phyloP scores from a whole-genome alignment of 2,329 filamentous ascomycete genomes.

The Hypoxylon sp. region DNA sequence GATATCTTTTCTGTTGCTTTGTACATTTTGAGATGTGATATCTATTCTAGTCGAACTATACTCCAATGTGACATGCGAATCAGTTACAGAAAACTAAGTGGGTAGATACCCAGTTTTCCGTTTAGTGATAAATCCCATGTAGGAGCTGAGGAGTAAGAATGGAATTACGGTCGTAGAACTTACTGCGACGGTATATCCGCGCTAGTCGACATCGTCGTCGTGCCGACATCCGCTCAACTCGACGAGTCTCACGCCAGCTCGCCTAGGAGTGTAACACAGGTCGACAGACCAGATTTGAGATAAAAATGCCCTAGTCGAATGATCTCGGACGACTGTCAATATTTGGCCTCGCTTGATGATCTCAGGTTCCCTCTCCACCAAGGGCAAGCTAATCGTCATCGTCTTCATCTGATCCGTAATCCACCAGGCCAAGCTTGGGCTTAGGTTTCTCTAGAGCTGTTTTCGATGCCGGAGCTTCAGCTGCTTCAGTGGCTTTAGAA shows the following conservation, averaged over 20 bases:
- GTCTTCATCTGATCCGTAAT: constrained; percentile 70
- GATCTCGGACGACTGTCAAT: background rate
- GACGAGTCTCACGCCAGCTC: background rate
- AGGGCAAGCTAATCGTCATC: constrained; percentile 52
- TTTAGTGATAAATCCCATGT: background rate
- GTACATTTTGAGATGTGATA: background rate
- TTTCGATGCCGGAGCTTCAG: constrained; percentile 25
- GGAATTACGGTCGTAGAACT: background rate
- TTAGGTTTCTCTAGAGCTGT: constrained; percentile 41
- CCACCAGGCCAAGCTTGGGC: constrained; percentile 63
- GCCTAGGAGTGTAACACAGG: background rate
- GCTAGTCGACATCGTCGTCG: background rate
- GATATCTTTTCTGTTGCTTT: constrained; percentile 9
- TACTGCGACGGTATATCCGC: background rate
- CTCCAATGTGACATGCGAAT: background rate
- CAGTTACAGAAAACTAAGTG: background rate
- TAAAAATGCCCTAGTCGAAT: background rate
- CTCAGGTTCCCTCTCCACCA: background rate
- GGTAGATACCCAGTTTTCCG: background rate
- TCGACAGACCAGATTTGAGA: background rate
- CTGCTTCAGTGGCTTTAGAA: constrained; percentile 7
- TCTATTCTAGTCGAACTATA: background rate
- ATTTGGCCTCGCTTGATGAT: background rate
- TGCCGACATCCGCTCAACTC: background rate
- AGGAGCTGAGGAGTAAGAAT: background rate